Percentiles rank a stretch among this genome's conserved stretches.
Conservation (phyloP, 2,329 filamentous ascomycete genomes). For the Alternaria sp. region DNA sequence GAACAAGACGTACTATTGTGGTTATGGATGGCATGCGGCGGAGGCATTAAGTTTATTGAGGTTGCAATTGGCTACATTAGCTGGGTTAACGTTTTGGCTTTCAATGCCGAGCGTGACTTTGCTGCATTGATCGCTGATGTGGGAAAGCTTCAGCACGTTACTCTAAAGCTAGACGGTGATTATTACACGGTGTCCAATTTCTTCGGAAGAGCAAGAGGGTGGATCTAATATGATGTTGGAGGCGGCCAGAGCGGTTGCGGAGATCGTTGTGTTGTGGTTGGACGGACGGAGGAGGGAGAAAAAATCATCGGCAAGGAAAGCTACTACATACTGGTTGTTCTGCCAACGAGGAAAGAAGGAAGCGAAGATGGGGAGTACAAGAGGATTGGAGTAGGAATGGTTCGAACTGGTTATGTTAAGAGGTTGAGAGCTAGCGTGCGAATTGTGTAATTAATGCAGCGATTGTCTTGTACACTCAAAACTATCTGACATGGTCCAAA, state of each 20-base stretch:
- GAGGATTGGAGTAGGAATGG: neutral
- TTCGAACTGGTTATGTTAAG: neutral
- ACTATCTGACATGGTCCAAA: no score
- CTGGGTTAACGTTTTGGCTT: neutral
- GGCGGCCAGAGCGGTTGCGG: neutral
- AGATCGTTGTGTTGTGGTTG: neutral
- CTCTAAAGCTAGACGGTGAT: neutral
- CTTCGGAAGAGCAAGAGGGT: neutral
- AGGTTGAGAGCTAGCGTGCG: neutral
- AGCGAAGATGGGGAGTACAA: neutral
- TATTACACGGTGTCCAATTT: neutral
- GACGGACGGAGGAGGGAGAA: neutral
- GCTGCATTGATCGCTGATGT: neutral
- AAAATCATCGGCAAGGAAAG: no score
- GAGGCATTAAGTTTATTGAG: slow-evolving; percentile 1
- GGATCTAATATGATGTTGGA: neutral
- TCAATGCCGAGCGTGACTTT: neutral
- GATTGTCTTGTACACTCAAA: no score
- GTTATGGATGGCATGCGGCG: slow-evolving; percentile 9
- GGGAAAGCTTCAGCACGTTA: neutral
- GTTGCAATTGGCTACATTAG: neutral
- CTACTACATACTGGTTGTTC: neutral
- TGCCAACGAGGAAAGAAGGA: neutral
- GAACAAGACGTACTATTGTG: slow-evolving; percentile 25
- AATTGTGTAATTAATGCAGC: neutral